Percentiles rank a stretch among this genome's conserved stretches.
These are phyloP conservation scores for Termitomyces sp. DNA, from an alignment of 1,284 basidiomycete species.

Conservation along the genomic window DNA sequence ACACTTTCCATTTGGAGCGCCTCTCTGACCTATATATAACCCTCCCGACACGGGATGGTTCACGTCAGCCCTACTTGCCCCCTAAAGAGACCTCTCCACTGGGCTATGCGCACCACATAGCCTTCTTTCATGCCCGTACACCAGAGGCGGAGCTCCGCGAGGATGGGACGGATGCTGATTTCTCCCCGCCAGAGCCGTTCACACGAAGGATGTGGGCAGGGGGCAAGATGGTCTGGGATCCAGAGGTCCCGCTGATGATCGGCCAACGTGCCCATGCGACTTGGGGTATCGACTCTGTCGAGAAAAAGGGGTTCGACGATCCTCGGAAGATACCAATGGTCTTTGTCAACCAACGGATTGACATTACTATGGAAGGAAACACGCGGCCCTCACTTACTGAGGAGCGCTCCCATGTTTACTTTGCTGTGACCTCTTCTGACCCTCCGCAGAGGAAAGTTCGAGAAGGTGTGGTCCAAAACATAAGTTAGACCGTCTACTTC, in stretches of 20 bases:
- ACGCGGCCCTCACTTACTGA: constrained; percentile 52
- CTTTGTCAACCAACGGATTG: constrained; percentile 70
- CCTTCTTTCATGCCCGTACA: constrained; percentile 68
- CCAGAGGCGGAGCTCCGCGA: constrained; percentile 53
- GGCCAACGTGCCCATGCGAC: constrained; percentile 50
- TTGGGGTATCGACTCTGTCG: constrained; percentile 50
- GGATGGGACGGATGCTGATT: constrained; percentile 71
- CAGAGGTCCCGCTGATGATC: constrained; percentile 43
- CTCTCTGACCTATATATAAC: constrained; percentile 62
- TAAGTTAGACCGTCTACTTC: background rate
- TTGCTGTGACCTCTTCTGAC: constrained; percentile 30
- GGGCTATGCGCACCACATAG: constrained; percentile 65
- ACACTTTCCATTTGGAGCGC: constrained; percentile 46
- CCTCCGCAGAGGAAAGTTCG: constrained; percentile 26
- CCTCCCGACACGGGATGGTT: constrained; percentile 65
- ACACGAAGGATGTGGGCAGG: constrained; percentile 82
- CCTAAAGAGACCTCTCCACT: constrained; percentile 44
- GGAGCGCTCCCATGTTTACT: constrained; percentile 73
- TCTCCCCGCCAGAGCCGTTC: constrained; percentile 72
- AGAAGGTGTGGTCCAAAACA: constrained; percentile 35
- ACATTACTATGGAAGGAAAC: constrained; percentile 39
- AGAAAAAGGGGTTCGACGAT: constrained; percentile 60
- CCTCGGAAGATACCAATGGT: constrained; percentile 55
- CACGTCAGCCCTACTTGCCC: constrained; percentile 32
- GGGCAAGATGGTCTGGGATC: constrained; percentile 65